Evolutionary conservation across 2,329 filamentous ascomycete species (phyloP).

Genomic region (Berkeleyomyces basicola): DNA sequence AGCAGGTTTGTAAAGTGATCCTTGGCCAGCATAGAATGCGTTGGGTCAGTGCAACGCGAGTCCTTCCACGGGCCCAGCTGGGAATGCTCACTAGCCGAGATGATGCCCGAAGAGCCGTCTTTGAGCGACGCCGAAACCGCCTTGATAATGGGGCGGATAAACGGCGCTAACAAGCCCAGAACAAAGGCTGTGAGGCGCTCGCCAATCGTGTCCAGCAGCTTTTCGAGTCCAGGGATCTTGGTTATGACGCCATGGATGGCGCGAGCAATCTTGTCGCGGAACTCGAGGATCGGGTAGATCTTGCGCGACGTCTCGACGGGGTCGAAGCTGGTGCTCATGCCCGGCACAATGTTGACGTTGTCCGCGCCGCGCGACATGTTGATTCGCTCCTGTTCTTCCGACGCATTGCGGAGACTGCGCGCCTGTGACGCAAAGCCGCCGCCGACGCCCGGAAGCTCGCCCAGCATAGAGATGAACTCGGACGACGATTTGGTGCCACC

Average conservation of each 20-base stretch:
- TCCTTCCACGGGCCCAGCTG: slow-evolving; percentile 72
- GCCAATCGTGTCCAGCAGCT: slow-evolving; percentile 81
- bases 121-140: slow-evolving; percentile 73
- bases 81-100: slow-evolving; percentile 50
- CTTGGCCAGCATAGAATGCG: slow-evolving; percentile 69
- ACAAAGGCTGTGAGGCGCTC: slow-evolving; percentile 88
- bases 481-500: slow-evolving; percentile 22
- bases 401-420: slow-evolving; percentile 40
- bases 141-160: slow-evolving; percentile 80
- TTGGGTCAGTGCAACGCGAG: slow-evolving; percentile 57
- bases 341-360: slow-evolving; percentile 47
- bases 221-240: slow-evolving; percentile 81
- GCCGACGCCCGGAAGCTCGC: slow-evolving; percentile 56
- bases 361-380: slow-evolving; percentile 25
- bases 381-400: slow-evolving; percentile 40
- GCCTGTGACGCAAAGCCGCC: slow-evolving; percentile 51
- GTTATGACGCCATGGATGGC: slow-evolving; percentile 71
- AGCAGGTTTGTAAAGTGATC: slow-evolving; percentile 70
- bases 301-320: slow-evolving; percentile 58
- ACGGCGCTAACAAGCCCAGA: slow-evolving; percentile 77
- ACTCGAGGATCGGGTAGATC: slow-evolving; percentile 89
- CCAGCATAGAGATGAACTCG: slow-evolving; percentile 58
- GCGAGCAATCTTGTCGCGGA: slow-evolving; percentile 85
- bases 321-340: slow-evolving; percentile 62
- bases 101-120: slow-evolving; percentile 59